Base-by-base conservation (phyloP, 495 filamentous ascomycete species). In the Bryoglossum gracile region DNA sequence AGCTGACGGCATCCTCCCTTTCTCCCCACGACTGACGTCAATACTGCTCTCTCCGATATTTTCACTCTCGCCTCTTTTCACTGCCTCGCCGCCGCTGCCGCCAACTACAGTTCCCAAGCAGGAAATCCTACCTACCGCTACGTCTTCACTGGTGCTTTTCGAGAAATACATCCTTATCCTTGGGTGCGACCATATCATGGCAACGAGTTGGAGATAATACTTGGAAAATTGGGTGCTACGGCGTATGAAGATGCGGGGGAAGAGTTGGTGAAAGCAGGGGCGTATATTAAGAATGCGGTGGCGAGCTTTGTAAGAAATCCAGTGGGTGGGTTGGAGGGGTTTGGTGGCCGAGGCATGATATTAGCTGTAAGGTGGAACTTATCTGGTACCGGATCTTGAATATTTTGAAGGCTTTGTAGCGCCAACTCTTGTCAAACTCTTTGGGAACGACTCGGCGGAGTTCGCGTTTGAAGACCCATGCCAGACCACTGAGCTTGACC, bases 291-390 rank as follows among this genome's bases (percentile, higher is more conserved):
- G 38, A 22, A 22, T 41, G 38, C n/a, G 10, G 38, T 41, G 19
- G 38, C 38, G 38, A 19, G n/a, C 19, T 41, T 41, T 41, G 38
- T 41, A 19, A 41, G 38, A 19, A 19, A 41, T 41, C 38, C 38
- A 5, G 18, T 19, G 5, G 23, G n/a, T 17, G 38, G 38, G n/a
- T 22, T 41, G 11, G 18, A 19, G 38, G 23, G 38, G 11, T 19
- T 41, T 14, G 38, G 11, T 41, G 38, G 38, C 38, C n/a, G 18
- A 41, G 6, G 23, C 23, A 41, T 41, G 19, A 38, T 38, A 6
- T 16, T 16, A 14, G 35, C 6, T 6, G 35, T 16, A 38, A n/a
- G 35, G 5, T 13, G 13, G 6, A 5, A 30, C 26, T 13, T 5
- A 30, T 30, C 13, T 30, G 26, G 13, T 6, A 13, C 13, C 6